Evolutionary conservation across 2,329 filamentous ascomycete genomes (phyloP), one percentile per base, ranked within the genome.

Genomic region (Colletotrichum sublineola): DNA sequence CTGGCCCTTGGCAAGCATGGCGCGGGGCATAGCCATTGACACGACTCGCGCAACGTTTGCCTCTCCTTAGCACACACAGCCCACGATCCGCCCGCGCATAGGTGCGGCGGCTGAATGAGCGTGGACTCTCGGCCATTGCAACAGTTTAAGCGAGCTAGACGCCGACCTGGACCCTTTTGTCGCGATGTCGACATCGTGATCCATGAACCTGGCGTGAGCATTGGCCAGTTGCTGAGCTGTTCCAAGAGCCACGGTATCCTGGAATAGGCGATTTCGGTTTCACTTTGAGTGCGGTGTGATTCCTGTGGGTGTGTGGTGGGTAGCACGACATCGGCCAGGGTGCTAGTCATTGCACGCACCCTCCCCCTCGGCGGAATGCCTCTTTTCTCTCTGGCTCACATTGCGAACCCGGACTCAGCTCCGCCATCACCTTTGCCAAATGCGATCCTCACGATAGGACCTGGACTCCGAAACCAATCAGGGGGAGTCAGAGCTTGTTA

Each of bases 121-220:
- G 3, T 52, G 46, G 46, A 33, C 42, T 40, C 18, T 9, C 53
- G 46, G 24, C 48, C 44, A 53, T 56, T 60, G 58, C 44, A 64
- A 64, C 65, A 60, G 20, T 55, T 20, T 64, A 68, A 72, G 65
- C 69, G 69, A 72, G 58, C 58, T 69, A 72, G 69, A 72, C 60
- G 65, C 69, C 29, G 46, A 33, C 46, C 53, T 14, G 18, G 62
- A 5, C 18, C 62, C 44, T 5, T 33, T 40, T 44, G 62, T 55
- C 38, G 44, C 33, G 24, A 64, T 64, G 62, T 64, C 62, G 62
- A 40, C 60, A 52, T 63, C 46, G 60, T 55, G 8, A 18, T 38
- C 48, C 62, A n/a, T 44, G 50, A 33, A 24, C 44, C 60, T 63
- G 46, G 14, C 44, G 46, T 52, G 50, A 24, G 48, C 48, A 71